These are phyloP conservation scores for Arthrinium phaeospermum DNA, from an alignment of 2,329 filamentous ascomycete species.

Conservation along the genomic window DNA sequence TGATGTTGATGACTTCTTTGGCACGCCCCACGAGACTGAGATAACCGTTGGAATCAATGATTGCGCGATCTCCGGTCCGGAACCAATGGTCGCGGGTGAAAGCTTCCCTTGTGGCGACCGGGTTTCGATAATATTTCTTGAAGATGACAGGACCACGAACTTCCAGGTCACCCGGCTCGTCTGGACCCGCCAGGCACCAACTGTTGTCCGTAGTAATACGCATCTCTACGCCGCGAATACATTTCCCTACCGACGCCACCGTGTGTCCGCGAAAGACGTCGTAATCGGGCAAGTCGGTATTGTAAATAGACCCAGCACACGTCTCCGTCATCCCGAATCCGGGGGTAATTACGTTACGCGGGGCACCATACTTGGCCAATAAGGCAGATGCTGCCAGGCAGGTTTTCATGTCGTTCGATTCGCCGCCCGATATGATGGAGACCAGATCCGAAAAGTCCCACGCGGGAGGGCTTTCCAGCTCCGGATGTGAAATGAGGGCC, in stretches of 20 bases:
- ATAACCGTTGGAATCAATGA: constrained; percentile 41
- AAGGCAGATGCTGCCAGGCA: constrained; percentile 35
- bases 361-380: constrained; percentile 41
- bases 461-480: too few relatives aligned
- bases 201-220: too few relatives aligned
- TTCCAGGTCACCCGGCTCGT: constrained; percentile 60
- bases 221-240: constrained; percentile 1
- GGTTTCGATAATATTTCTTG: constrained; percentile 67
- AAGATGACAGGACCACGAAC: constrained; percentile 66
- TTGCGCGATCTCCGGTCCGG: constrained; percentile 45
- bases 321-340: constrained; percentile 60
- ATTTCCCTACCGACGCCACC: not conserved
- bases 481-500: too few relatives aligned
- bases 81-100: constrained; percentile 57
- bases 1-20: constrained; percentile 53
- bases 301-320: constrained; percentile 55
- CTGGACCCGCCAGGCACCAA: too few relatives aligned
- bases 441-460: too few relatives aligned
- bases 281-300: constrained; percentile 23
- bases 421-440: constrained; percentile 24
- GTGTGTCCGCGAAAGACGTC: not conserved
- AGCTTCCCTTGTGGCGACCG: constrained; percentile 60
- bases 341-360: constrained; percentile 42
- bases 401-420: constrained; percentile 28
- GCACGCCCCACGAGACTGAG: constrained; percentile 44